Conservation (phyloP, 495 filamentous ascomycete species). For the Amniculicola lignicola region DNA sequence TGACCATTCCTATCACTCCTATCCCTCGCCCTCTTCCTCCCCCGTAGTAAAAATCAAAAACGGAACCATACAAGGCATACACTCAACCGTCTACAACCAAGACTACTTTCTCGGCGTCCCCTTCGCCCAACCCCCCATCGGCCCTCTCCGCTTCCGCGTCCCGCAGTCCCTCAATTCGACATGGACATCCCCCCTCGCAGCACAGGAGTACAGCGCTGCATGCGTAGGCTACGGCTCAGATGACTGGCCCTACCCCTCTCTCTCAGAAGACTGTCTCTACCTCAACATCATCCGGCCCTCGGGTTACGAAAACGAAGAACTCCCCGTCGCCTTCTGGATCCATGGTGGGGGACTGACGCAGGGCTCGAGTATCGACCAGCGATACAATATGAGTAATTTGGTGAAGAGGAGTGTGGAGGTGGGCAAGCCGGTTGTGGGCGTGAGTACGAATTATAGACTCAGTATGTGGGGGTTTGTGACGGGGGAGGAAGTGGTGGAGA, state of each 20-base stretch:
- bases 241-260: constrained; percentile 8
- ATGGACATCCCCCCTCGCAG: constrained; percentile 33
- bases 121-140: constrained; percentile 60
- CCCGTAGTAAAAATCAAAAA: constrained; percentile 38
- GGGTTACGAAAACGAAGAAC: constrained; percentile 50
- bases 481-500: constrained; percentile 40
- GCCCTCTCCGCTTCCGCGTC: constrained; percentile 55
- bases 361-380: constrained; percentile 35
- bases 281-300: constrained; percentile 62
- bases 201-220: constrained; percentile 41
- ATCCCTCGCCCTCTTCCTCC: neutral
- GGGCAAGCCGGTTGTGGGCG: constrained; percentile 58
- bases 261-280: constrained; percentile 61
- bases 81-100: constrained; percentile 35
- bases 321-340: constrained; percentile 68
- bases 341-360: constrained; percentile 48
- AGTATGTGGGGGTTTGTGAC: constrained; percentile 54
- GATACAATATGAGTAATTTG: constrained; percentile 54
- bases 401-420: constrained; percentile 53
- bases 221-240: constrained; percentile 46
- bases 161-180: constrained; percentile 53
- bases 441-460: constrained; percentile 61
- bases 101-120: constrained; percentile 61
- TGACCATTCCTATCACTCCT: neutral
- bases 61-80: constrained; percentile 37